Evolutionary conservation across 2,329 filamentous ascomycete species (phyloP).

Genomic region (Diaporthe citrichinensis): DNA sequence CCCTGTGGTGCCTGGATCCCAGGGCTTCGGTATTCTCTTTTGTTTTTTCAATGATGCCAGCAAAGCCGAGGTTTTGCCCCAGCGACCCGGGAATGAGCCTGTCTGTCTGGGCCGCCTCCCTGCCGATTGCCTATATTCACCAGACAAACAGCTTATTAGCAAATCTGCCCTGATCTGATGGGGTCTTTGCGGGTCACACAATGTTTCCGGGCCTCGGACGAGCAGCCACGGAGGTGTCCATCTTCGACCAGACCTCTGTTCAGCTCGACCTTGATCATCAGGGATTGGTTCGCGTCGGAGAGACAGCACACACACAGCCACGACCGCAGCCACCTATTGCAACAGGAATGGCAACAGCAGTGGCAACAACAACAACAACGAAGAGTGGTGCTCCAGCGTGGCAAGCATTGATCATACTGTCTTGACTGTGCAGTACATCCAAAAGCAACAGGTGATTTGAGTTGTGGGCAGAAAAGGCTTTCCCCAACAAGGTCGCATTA

Average conservation of each 20-base stretch:
- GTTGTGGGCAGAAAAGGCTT: not conserved
- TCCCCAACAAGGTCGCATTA: constrained; percentile 22
- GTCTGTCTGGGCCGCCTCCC: not conserved
- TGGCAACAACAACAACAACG: not conserved
- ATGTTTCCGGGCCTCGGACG: not conserved
- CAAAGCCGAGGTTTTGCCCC: constrained; percentile 1
- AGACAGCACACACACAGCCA: not conserved
- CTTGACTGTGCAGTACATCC: not conserved
- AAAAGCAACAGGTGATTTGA: not conserved
- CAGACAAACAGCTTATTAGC: not conserved
- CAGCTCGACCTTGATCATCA: not conserved
- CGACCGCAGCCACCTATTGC: not conserved
- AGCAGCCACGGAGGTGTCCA: not conserved
- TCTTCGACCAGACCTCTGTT: not conserved
- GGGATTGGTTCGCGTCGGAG: not conserved
- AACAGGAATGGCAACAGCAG: not conserved
- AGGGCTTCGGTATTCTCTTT: not conserved
- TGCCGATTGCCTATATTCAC: not conserved
- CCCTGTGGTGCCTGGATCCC: constrained; percentile 19
- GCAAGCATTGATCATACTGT: not conserved
- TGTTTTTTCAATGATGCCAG: not conserved
- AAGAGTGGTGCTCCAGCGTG: not conserved
- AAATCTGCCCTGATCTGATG: constrained; percentile 13
- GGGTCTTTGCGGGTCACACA: not conserved
- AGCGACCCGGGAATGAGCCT: constrained; percentile 4